These are phyloP conservation scores for Blastomyces gilchristii DNA, from an alignment of 2,329 filamentous ascomycete species.

Conservation along the genomic window DNA sequence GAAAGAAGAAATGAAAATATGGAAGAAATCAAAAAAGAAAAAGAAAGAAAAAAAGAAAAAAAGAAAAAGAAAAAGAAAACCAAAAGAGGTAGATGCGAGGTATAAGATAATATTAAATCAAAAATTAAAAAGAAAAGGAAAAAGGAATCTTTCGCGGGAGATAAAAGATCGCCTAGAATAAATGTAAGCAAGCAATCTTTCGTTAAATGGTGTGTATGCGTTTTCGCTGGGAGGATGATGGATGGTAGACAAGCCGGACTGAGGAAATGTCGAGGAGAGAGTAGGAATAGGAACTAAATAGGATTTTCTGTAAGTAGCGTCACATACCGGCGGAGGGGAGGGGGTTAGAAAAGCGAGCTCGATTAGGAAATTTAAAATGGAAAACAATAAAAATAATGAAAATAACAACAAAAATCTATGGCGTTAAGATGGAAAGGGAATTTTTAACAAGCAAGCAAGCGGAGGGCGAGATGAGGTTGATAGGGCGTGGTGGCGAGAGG, in stretches of 20 bases:
- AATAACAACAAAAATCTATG: background rate
- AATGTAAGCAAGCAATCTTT: background rate
- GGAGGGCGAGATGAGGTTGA: background rate
- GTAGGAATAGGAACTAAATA: too few relatives aligned
- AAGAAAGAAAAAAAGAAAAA: too few relatives aligned
- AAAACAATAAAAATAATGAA: background rate
- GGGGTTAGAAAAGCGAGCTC: background rate
- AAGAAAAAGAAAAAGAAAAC: too few relatives aligned
- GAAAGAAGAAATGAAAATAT: background rate
- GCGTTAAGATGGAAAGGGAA: background rate
- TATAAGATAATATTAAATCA: background rate
- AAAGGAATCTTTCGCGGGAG: background rate
- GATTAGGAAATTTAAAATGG: background rate
- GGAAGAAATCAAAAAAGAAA: background rate
- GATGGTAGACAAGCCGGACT: too few relatives aligned
- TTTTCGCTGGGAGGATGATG: too few relatives aligned
- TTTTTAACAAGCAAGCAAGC: background rate
- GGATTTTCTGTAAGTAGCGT: background rate
- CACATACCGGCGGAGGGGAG: too few relatives aligned
- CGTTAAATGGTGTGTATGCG: background rate
- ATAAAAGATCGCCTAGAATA: background rate
- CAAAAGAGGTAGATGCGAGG: background rate
- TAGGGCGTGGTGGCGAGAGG: too few relatives aligned
- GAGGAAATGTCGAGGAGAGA: too few relatives aligned
- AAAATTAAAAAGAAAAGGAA: background rate